phyloP scores from a whole-genome alignment of 2,329 filamentous ascomycete genomes.

The Periconia digitata region DNA sequence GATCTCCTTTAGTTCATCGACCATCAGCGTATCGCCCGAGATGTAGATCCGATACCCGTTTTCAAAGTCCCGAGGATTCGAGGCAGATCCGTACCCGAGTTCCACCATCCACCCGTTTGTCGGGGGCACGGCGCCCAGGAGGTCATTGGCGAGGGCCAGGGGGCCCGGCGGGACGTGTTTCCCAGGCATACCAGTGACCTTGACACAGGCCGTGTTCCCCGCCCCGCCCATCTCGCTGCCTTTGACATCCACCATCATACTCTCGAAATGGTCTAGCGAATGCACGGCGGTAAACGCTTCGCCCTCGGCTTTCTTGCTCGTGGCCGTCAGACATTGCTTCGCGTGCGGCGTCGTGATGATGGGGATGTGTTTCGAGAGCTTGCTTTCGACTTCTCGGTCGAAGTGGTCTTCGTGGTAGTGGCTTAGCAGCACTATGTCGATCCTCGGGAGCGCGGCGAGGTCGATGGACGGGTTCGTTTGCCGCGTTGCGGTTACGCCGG shows the following conservation, averaged over 20 bases:
- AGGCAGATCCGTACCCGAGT: slow-evolving; percentile 51
- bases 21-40: slow-evolving; percentile 65
- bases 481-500: slow-evolving; percentile 59
- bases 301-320: slow-evolving; percentile 41
- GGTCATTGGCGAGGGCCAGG: slow-evolving; percentile 49
- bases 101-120: slow-evolving; percentile 70
- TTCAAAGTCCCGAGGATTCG: slow-evolving; percentile 35
- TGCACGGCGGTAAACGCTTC: slow-evolving; percentile 56
- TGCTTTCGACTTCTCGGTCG: slow-evolving; percentile 55
- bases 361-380: slow-evolving; percentile 56
- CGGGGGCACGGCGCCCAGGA: slow-evolving; percentile 59
- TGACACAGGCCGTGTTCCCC: slow-evolving; percentile 48
- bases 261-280: slow-evolving; percentile 60
- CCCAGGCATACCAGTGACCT: slow-evolving; percentile 65
- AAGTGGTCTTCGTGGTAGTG: slow-evolving; percentile 67
- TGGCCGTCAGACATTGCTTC: slow-evolving; percentile 52
- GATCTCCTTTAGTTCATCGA: slow-evolving; percentile 64
- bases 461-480: slow-evolving; percentile 63
- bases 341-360: slow-evolving; percentile 68
- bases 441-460: slow-evolving; percentile 59
- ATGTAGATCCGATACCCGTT: slow-evolving; percentile 65
- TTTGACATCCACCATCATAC: slow-evolving; percentile 50
- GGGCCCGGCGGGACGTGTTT: slow-evolving; percentile 60
- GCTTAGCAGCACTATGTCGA: slow-evolving; percentile 63
- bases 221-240: slow-evolving; percentile 8